A percentile compares a stretch with the other conserved stretches of the same genome.
These are phyloP conservation scores for Pichia paraexigua DNA, from an alignment of 805 yeast genomes.

Conservation along the genomic window DNA sequence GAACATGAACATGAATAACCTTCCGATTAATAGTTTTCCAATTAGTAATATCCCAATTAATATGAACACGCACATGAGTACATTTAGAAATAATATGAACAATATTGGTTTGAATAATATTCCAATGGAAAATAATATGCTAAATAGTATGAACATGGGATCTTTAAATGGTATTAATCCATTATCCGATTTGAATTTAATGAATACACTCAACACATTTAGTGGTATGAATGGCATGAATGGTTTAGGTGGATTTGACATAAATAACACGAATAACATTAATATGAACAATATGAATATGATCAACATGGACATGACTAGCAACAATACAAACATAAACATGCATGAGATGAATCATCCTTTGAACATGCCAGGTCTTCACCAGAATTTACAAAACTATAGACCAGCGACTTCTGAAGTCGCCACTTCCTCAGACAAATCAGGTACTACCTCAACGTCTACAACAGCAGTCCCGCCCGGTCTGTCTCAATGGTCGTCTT, in stretches of 20 bases:
- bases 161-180: neutral
- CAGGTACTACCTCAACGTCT: neutral
- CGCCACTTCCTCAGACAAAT: neutral
- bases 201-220: neutral
- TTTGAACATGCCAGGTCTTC: neutral
- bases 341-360: neutral
- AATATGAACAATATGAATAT: neutral
- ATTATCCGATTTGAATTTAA: neutral
- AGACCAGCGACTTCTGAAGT: neutral
- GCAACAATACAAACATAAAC: neutral
- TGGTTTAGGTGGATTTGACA: neutral
- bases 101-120: neutral
- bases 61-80: conserved; percentile 6
- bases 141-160: neutral
- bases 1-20: neutral
- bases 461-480: neutral
- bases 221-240: neutral
- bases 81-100: neutral
- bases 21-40: neutral
- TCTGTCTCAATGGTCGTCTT: neutral
- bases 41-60: neutral
- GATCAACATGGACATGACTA: neutral
- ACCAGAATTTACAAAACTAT: neutral
- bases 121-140: neutral
- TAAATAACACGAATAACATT: neutral